phyloP scores from a whole-genome alignment of 192 early-diverging fungal species.

The Kappamyces sp. region DNA sequence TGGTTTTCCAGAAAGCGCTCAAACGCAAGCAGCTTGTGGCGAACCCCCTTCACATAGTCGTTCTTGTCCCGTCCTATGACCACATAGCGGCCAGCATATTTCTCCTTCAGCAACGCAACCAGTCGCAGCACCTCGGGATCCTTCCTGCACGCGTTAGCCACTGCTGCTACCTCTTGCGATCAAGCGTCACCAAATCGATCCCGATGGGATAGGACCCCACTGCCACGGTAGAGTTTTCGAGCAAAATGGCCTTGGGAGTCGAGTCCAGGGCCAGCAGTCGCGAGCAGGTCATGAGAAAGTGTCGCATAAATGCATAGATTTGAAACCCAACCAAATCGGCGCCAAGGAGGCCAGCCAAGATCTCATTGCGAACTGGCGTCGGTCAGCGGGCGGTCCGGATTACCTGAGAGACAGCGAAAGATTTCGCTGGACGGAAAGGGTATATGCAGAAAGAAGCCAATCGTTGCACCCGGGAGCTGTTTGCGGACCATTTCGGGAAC shows the following conservation, averaged over 20 bases:
- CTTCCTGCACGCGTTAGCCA: constrained; percentile 8
- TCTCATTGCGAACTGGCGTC: constrained; percentile 1
- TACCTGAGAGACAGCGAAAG: constrained; percentile 78
- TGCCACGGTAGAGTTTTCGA: constrained; percentile 40
- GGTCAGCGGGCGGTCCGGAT: background rate
- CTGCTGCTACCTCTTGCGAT: constrained; percentile 50
- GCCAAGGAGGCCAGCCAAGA: constrained; percentile 13
- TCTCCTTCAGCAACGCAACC: constrained; percentile 32
- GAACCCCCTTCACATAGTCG: constrained; percentile 52
- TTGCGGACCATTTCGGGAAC: constrained; percentile 82
- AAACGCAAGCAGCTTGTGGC: constrained; percentile 50
- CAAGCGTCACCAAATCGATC: constrained; percentile 56
- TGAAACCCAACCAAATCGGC: constrained; percentile 11
- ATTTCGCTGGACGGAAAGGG: constrained; percentile 95
- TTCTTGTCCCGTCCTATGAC: constrained; percentile 55
- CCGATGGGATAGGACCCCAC: constrained; percentile 55
- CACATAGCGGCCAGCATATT: constrained; percentile 41
- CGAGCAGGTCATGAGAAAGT: constrained; percentile 53
- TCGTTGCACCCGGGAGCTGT: constrained; percentile 74
- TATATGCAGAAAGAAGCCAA: constrained; percentile 95
- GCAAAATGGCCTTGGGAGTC: constrained; percentile 45
- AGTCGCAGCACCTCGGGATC: constrained; percentile 38
- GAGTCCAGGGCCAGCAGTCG: constrained; percentile 48
- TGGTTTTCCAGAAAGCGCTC: constrained; percentile 42
- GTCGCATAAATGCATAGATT: constrained; percentile 52